phyloP scores from a whole-genome alignment of 768 basidiomycete species.

The Podaxis sp. region DNA sequence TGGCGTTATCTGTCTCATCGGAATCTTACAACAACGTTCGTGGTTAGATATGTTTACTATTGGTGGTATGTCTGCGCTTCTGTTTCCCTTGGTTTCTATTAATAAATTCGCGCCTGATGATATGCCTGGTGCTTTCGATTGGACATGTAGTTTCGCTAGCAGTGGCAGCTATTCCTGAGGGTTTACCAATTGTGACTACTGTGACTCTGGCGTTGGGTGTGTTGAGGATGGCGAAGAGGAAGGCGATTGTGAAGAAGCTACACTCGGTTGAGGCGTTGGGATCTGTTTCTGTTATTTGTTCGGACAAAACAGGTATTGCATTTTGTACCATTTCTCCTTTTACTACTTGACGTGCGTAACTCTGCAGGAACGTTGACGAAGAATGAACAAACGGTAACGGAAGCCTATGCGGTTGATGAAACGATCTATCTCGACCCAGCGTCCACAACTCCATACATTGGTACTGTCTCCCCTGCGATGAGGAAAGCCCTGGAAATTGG shows the following conservation, averaged over 20 bases:
- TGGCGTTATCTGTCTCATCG: slow-evolving; percentile 88
- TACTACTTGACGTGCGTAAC: slow-evolving; percentile 14
- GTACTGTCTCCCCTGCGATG: slow-evolving; percentile 57
- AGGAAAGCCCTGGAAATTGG: slow-evolving; percentile 78
- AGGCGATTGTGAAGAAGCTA: slow-evolving; percentile 95
- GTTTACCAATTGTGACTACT: slow-evolving; percentile 93
- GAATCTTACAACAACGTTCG: slow-evolving; percentile 75
- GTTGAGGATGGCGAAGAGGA: slow-evolving; percentile 87
- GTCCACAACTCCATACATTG: slow-evolving; percentile 29
- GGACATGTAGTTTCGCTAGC: slow-evolving; percentile 80
- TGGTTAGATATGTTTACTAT: slow-evolving; percentile 99
- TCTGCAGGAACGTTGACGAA: slow-evolving; percentile 78
- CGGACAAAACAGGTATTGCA: slow-evolving; percentile 85
- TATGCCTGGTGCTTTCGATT: not conserved
- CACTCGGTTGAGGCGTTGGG: slow-evolving; percentile 94
- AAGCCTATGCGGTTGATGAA: slow-evolving; percentile 87
- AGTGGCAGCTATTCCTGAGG: slow-evolving; percentile 98
- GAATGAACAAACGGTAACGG: slow-evolving; percentile 93
- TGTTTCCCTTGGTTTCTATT: not conserved
- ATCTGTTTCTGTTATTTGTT: slow-evolving; percentile 95
- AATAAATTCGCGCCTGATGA: not conserved
- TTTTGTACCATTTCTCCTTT: slow-evolving; percentile 3
- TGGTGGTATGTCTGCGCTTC: slow-evolving; percentile 58
- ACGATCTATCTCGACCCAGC: slow-evolving; percentile 59
- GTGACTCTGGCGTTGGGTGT: slow-evolving; percentile 96